Percentiles rank a stretch among this genome's conserved stretches.
Conservation (phyloP, 1,139 yeast genomes). For the Magnusiomyces fungicola region DNA sequence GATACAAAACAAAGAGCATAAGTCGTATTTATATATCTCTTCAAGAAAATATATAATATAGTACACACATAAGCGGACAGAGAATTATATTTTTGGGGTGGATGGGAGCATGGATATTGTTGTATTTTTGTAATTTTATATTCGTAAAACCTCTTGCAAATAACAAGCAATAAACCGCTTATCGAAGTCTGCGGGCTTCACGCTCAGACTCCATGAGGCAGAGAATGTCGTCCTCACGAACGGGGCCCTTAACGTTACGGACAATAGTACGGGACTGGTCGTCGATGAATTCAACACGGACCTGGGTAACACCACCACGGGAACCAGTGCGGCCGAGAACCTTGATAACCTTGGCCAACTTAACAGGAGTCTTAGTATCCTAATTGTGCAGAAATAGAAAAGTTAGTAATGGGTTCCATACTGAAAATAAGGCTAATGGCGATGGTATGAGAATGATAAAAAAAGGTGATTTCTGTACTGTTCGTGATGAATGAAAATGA, state of each 20-base stretch:
- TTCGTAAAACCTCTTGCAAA: no score
- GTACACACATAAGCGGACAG: no score
- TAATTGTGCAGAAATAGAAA: constrained; percentile 13
- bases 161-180: no score
- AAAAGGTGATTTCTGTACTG: neutral
- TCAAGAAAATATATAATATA: no score
- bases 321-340: constrained; percentile 99
- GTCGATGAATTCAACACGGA: constrained; percentile 98
- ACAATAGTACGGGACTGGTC: constrained; percentile 97
- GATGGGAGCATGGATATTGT: no score
- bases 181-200: constrained; percentile 77
- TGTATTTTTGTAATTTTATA: no score
- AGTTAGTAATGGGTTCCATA: neutral
- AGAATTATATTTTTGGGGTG: no score
- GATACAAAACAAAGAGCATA: no score
- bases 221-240: constrained; percentile 97
- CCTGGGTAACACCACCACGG: constrained; percentile 99
- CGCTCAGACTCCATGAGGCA: constrained; percentile 99
- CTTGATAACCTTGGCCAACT: constrained; percentile 98
- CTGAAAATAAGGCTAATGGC: neutral
- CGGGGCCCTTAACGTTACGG: constrained; percentile 99
- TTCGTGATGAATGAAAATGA: no score
- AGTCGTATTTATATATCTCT: no score
- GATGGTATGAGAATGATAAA: neutral
- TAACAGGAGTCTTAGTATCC: constrained; percentile 64